Percentiles rank a stretch among this genome's conserved stretches.
Conservation (phyloP, 106 monocot genomes). For the Hemerocallis citrina region DNA sequence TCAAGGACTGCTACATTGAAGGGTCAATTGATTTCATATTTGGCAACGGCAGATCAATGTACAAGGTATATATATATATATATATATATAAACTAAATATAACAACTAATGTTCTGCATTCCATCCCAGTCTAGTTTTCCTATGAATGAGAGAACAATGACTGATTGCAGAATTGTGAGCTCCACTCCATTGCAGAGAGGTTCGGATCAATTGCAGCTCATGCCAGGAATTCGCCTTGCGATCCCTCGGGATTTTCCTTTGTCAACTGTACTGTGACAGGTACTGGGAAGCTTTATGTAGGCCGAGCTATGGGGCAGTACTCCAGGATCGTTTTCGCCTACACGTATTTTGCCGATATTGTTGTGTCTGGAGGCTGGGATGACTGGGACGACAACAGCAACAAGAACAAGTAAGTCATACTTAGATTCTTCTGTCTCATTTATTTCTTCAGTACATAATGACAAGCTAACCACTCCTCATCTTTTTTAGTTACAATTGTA, state of each 20-base stretch:
- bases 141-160: no score
- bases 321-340: slow-evolving; percentile 83
- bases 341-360: slow-evolving; percentile 80
- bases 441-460: no score
- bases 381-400: slow-evolving; percentile 73
- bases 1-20: slow-evolving; percentile 93
- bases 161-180: slow-evolving; percentile 54
- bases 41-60: slow-evolving; percentile 89
- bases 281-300: slow-evolving; percentile 66
- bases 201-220: slow-evolving; percentile 92
- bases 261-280: slow-evolving; percentile 86
- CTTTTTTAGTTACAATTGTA: no score
- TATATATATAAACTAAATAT: no score
- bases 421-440: neutral
- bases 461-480: no score
- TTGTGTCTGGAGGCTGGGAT: slow-evolving; percentile 80
- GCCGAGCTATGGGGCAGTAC: slow-evolving; percentile 94
- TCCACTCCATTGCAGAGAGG: slow-evolving; percentile 72
- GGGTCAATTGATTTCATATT: slow-evolving; percentile 98
- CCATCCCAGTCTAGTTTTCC: no score
- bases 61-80: no score
- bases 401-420: slow-evolving; percentile 50
- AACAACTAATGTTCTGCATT: no score
- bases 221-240: slow-evolving; percentile 55
- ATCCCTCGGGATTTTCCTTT: slow-evolving; percentile 74